These are phyloP conservation scores for Phlebopus sp. DNA, from an alignment of 1,284 basidiomycete genomes.

Conservation along the genomic window DNA sequence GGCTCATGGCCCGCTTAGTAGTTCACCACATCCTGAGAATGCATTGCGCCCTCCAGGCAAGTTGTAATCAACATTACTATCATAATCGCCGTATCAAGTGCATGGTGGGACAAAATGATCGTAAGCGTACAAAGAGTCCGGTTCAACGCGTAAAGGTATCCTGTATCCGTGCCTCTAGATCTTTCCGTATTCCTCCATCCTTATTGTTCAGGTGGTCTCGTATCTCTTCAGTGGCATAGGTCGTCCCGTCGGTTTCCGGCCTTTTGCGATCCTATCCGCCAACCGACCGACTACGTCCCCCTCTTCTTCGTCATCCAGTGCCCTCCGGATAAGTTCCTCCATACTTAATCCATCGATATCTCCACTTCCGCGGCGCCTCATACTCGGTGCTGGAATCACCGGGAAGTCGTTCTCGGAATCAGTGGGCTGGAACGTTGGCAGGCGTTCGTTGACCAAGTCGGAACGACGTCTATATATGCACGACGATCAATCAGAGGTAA, in stretches of 20 bases:
- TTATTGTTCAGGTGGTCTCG: conserved; percentile 48
- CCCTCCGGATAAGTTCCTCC: conserved; percentile 82
- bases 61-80: background rate
- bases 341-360: conserved; percentile 64
- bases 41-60: no score
- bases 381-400: conserved; percentile 60
- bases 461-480: conserved; percentile 65
- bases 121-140: background rate
- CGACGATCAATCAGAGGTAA: background rate
- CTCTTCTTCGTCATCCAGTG: conserved; percentile 59
- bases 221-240: conserved; percentile 60
- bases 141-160: no score
- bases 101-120: background rate
- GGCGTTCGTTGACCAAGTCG: conserved; percentile 90
- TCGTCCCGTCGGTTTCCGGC: conserved; percentile 41
- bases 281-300: conserved; percentile 55
- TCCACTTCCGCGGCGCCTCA: conserved; percentile 55
- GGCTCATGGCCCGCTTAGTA: no score
- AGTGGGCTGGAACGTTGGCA: conserved; percentile 61
- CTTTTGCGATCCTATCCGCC: conserved; percentile 59
- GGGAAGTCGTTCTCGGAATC: conserved; percentile 35
- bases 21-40: background rate
- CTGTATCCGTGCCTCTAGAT: background rate
- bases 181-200: no score
- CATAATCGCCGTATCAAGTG: background rate